Conservation (phyloP, 345 rosid genomes). For the Reutealis trisperma region DNA sequence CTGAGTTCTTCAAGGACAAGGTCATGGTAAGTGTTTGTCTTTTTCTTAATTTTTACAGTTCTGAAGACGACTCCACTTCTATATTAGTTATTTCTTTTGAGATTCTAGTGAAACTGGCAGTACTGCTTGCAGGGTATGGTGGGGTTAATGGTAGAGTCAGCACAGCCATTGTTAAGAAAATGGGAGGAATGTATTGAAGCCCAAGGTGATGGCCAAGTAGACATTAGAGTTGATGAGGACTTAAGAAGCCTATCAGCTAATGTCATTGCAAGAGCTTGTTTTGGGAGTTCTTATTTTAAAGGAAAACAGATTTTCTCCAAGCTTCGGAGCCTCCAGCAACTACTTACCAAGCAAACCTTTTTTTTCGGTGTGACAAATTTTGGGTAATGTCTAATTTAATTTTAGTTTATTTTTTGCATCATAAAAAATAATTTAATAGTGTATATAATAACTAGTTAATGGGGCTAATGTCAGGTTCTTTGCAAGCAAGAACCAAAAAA, state of each 20-base stretch:
- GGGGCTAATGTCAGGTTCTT: slow-evolving; percentile 21
- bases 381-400: background rate
- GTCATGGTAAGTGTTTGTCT: background rate
- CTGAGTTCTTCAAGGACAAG: slow-evolving; percentile 22
- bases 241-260: slow-evolving; percentile 14
- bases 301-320: slow-evolving; percentile 24
- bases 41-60: too few species aligned
- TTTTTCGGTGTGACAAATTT: slow-evolving; percentile 8
- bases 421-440: too few species aligned
- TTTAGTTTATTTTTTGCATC: too few species aligned
- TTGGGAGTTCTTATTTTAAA: slow-evolving; percentile 22
- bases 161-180: slow-evolving; percentile 7
- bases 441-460: too few species aligned
- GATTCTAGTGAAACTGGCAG: background rate
- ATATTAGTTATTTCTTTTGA: background rate
- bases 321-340: slow-evolving; percentile 11
- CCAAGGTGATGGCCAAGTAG: slow-evolving; percentile 6
- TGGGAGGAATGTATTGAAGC: slow-evolving; percentile 16
- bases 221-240: slow-evolving; percentile 19
- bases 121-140: slow-evolving; percentile 15
- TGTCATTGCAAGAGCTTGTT: slow-evolving; percentile 23
- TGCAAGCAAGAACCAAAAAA: slow-evolving; percentile 37
- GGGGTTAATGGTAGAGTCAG: slow-evolving; percentile 21
- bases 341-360: background rate
- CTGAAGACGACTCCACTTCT: too few species aligned